A percentile compares a stretch with the other conserved stretches of the same genome.
Conservation (phyloP, 805 yeast genomes). For the Candida succiphila region DNA sequence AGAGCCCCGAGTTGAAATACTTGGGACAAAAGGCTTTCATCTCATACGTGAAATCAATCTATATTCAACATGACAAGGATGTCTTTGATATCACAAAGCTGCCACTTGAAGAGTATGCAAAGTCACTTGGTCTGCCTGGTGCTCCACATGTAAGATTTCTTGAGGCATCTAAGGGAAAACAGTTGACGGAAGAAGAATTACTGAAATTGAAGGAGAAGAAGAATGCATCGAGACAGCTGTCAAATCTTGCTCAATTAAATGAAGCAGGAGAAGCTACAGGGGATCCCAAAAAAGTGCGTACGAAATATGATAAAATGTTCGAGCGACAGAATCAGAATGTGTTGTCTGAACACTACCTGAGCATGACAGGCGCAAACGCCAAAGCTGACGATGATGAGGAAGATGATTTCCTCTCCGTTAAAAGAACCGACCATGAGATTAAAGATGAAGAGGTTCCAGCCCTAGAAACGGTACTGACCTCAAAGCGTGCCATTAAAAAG, state of each 20-base stretch:
- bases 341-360: slow-evolving; percentile 78
- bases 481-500: slow-evolving; percentile 76
- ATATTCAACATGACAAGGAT: slow-evolving; percentile 79
- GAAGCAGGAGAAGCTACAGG: slow-evolving; percentile 53
- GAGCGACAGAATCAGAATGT: slow-evolving; percentile 91
- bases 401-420: slow-evolving; percentile 71
- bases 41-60: slow-evolving; percentile 78
- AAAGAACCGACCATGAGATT: slow-evolving; percentile 66
- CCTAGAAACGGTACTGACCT: slow-evolving; percentile 46
- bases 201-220: slow-evolving; percentile 57
- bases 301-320: slow-evolving; percentile 93
- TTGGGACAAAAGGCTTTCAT: slow-evolving; percentile 94
- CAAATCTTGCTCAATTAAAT: slow-evolving; percentile 42
- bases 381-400: slow-evolving; percentile 24
- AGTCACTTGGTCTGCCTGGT: slow-evolving; percentile 87
- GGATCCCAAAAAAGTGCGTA: slow-evolving; percentile 45
- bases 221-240: slow-evolving; percentile 67
- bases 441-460: slow-evolving; percentile 58
- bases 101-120: slow-evolving; percentile 78
- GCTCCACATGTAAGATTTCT: slow-evolving; percentile 84
- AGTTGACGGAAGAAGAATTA: slow-evolving; percentile 22
- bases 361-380: slow-evolving; percentile 43
- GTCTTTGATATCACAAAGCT: slow-evolving; percentile 70
- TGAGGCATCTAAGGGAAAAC: slow-evolving; percentile 32
- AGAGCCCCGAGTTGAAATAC: slow-evolving; percentile 85